phyloP scores from a whole-genome alignment of 169 alveolate species.

The Fabrea salina region DNA sequence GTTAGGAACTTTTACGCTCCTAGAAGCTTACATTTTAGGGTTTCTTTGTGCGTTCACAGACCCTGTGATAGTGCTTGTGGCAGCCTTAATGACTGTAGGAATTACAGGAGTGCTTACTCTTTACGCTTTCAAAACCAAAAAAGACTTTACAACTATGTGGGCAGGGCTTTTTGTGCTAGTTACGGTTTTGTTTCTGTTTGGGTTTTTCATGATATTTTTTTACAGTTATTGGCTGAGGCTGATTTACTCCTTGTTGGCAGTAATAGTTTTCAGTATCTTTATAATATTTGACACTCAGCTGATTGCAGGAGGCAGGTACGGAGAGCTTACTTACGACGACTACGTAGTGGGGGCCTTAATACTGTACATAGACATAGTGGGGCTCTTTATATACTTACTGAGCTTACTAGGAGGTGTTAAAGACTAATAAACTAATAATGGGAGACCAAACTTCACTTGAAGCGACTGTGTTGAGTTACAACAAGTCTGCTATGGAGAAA shows the following conservation, averaged over 20 bases:
- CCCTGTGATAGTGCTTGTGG: conserved; percentile 35
- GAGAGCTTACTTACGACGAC: conserved; percentile 70
- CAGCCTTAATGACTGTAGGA: conserved; percentile 61
- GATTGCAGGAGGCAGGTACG: conserved; percentile 71
- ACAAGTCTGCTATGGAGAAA: not conserved
- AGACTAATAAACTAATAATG: no score
- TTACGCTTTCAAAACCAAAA: conserved; percentile 63
- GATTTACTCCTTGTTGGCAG: not conserved
- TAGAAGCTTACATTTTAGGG: conserved; percentile 57
- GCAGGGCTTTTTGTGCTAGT: no score
- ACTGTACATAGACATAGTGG: conserved; percentile 78
- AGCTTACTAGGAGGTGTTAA: conserved; percentile 32
- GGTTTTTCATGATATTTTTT: not conserved
- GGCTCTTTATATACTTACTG: conserved; percentile 63
- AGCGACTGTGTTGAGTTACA: no score
- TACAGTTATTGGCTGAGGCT: not conserved
- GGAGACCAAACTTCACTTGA: no score
- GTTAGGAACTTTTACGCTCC: conserved; percentile 56
- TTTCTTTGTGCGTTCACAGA: conserved; percentile 20
- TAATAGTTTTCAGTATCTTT: not conserved
- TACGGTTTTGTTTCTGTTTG: no score
- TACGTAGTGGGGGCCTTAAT: conserved; percentile 79
- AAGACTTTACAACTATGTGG: conserved; percentile 60
- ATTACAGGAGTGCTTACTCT: conserved; percentile 50
- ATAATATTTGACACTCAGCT: conserved; percentile 70